Base-by-base conservation (phyloP, 2,329 filamentous ascomycete species). In the Aspergillus latus region DNA sequence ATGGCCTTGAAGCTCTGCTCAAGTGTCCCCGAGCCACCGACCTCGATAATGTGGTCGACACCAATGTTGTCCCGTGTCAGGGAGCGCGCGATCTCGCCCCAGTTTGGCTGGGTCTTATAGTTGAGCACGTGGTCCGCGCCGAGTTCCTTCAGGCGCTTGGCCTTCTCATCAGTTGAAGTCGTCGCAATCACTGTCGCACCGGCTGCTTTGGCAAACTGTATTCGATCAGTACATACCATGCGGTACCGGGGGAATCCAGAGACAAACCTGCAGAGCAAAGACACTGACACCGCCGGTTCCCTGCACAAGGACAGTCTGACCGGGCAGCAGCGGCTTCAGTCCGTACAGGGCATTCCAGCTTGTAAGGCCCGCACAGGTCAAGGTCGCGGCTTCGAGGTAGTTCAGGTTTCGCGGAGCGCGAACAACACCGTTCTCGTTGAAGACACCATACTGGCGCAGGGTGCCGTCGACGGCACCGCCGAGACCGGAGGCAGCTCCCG, bases 381-480 rank as follows among this genome's bases (percentile, higher is more conserved):
- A 74, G 0, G 85, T 85, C 26, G 80, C 78, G 1, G 81, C 79
- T 68, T 88, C 84, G 36, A 77, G 56, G 50, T 77, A 72, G 60
- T 68, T 78, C 30, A 88, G 76, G 62, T 81, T 82, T 21, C 67
- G 68, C 1, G 90, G 89, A 54, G 82, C 78, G 46, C 74, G 76
- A 13, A 91, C 87, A 4, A 93, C 78, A 1, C 88, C 88, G 21
- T 71, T 81, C 75, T 91, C 86, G 58, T 83, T 79, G 68, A 89
- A 91, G 9, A 84, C 82, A 57, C 77, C 88, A 62, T 88, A 85
- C 63, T 88, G 78, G 44, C 88, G 82, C 28, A 93, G 79, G 0
- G 82, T 82, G 56, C 90, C 90, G 64, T 92, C 84, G 1, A 88
- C 54, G 9, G 78, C 78, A 48, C 88, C 88, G 53, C 89, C 89